phyloP scores from a whole-genome alignment of 768 basidiomycete genomes.

The Boletus sp. region DNA sequence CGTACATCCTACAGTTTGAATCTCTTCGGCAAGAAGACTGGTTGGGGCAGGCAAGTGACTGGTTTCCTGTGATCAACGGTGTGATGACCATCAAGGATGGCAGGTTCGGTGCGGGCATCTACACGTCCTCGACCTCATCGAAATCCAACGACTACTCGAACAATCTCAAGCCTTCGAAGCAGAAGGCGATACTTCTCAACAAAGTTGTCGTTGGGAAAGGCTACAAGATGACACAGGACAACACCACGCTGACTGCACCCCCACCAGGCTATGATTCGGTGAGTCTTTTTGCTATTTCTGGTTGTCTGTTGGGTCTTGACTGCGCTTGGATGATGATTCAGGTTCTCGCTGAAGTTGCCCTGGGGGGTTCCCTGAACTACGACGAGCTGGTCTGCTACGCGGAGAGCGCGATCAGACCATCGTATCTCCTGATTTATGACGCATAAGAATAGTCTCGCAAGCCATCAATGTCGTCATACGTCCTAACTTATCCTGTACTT shows the following conservation, averaged over 20 bases:
- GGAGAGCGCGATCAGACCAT: constrained; percentile 71
- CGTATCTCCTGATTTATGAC: constrained; percentile 70
- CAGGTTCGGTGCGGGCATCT: constrained; percentile 70
- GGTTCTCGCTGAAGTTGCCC: constrained; percentile 60
- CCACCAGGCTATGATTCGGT: constrained; percentile 69
- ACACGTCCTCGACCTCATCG: constrained; percentile 77
- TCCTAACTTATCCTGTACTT: constrained; percentile 6
- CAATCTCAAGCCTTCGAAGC: constrained; percentile 51
- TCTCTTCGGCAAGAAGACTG: constrained; percentile 66
- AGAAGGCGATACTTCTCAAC: constrained; percentile 70
- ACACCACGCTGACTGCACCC: constrained; percentile 51
- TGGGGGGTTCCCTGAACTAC: constrained; percentile 64
- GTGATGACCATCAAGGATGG: constrained; percentile 3
- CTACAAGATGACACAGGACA: constrained; percentile 61
- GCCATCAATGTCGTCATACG: neutral
- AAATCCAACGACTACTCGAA: constrained; percentile 75
- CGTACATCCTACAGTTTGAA: constrained; percentile 62
- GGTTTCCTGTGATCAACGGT: neutral
- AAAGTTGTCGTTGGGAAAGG: constrained; percentile 73
- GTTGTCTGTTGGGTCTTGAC: neutral
- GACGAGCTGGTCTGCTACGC: constrained; percentile 70
- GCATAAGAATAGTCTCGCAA: constrained; percentile 21
- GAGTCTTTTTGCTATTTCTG: constrained; percentile 20
- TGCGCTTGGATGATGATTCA: constrained; percentile 19
- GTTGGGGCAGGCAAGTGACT: constrained; percentile 59